Base-by-base conservation (phyloP, 495 filamentous ascomycete species). In the Neurospora sp. region DNA sequence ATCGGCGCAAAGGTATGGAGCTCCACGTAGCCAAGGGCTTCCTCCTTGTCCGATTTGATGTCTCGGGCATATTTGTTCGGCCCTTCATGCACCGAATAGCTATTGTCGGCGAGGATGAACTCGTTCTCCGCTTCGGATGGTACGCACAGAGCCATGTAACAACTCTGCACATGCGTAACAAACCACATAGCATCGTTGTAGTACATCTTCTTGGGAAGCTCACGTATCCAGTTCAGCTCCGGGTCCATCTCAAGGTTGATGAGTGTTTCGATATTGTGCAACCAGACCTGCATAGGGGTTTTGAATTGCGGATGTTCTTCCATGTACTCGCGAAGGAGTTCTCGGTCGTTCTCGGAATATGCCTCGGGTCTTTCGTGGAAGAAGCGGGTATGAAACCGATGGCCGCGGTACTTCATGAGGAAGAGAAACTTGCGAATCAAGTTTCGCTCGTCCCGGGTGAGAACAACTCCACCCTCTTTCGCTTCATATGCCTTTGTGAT, bases 341-440 rank as follows among this genome's bases (percentile, higher is more conserved):
- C 76, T 69, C 76, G 78, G 73, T 89, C 87, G 42, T 84, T 73
- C 12, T 31, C 61, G 8, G 76, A 42, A 73, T 88, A 88, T 3
- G 71, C 73, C 9, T 84, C 82, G 2, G 74, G 61, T 8, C 46
- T 77, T 16, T 82, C 75, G 41, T 80, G 74, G 73, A 79, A 77
- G 76, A 79, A 86, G 8, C 80, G 78, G 27, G 68, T 31, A 42
- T 82, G 76, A 48, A 85, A 84, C 8, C 39, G 42, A 1, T 46
- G 48, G 48, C 74, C 76, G 22, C 87, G 83, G 72, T 86, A 88
- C 69, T 83, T 85, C 79, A 88, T 83, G 20, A 88, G 78, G 77
- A 87, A 88, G 18, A 88, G 77, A 71, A 88, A 88, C 69, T 86
- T 88, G 72, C 86, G 83, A 31, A 88, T 70, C 6, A 75, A 31